A percentile compares a stretch with the other conserved stretches of the same genome.
These are phyloP conservation scores for Botrytis fragariae DNA, from an alignment of 2,329 filamentous ascomycete species.

Conservation along the genomic window DNA sequence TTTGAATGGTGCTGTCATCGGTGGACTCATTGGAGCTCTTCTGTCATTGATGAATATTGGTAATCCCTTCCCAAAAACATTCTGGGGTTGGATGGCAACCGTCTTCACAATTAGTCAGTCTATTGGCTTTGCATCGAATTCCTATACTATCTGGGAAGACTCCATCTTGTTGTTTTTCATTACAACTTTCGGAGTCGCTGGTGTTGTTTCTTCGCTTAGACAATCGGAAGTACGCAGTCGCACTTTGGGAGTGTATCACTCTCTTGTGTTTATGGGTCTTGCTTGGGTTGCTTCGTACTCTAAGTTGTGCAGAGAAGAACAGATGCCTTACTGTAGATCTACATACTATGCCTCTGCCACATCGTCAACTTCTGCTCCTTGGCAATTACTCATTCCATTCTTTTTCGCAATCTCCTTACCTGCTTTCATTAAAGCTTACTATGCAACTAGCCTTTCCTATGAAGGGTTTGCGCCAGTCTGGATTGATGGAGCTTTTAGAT, in stretches of 20 bases:
- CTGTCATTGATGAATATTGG: constrained; percentile 41
- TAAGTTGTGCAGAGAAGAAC: constrained; percentile 91
- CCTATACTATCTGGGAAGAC: constrained; percentile 98
- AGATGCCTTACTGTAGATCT: constrained; percentile 94
- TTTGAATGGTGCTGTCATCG: constrained; percentile 30
- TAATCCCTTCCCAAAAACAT: constrained; percentile 63
- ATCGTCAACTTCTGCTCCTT: constrained; percentile 87
- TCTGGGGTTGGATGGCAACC: constrained; percentile 87
- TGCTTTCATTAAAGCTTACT: constrained; percentile 74
- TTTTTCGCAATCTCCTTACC: constrained; percentile 70
- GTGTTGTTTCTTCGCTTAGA: constrained; percentile 71
- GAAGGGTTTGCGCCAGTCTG: constrained; percentile 81
- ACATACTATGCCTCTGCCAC: constrained; percentile 92
- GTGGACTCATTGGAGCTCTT: constrained; percentile 41
- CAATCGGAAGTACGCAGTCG: constrained; percentile 66
- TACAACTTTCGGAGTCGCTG: constrained; percentile 78
- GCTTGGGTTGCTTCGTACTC: constrained; percentile 81
- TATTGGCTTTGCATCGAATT: constrained; percentile 94
- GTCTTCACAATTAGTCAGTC: constrained; percentile 83
- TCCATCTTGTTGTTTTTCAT: constrained; percentile 91
- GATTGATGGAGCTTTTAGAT: constrained; percentile 77
- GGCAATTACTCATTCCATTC: constrained; percentile 83
- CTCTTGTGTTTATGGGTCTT: constrained; percentile 75
- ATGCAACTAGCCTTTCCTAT: constrained; percentile 78
- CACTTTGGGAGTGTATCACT: constrained; percentile 79